Evolutionary conservation across 139 green algal species (phyloP).

Genomic region (Nannochloris sp.): DNA sequence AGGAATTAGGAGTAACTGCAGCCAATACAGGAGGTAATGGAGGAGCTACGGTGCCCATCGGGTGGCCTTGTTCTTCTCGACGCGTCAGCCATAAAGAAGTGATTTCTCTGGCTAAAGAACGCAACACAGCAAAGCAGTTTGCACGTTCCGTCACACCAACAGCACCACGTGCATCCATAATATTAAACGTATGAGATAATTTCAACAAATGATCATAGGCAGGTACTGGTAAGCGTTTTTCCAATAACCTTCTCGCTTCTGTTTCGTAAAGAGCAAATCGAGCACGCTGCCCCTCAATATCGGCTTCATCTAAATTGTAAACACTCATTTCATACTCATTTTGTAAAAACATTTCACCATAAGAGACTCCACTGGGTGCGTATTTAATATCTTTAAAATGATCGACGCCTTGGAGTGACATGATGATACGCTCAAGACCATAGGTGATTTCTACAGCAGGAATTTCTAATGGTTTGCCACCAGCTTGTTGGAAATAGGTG

Average conservation of each 20-base stretch:
- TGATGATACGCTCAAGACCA: slow-evolving; percentile 96
- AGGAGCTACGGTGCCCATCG: slow-evolving; percentile 60
- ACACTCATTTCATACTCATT: slow-evolving; percentile 92
- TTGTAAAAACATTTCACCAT: slow-evolving; percentile 97
- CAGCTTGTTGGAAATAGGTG: slow-evolving; percentile 97
- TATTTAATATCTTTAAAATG: slow-evolving; percentile 98
- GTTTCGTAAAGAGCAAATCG: slow-evolving; percentile 73
- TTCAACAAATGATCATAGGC: slow-evolving; percentile 98
- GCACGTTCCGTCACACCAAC: slow-evolving; percentile 92
- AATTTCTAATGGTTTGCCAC: slow-evolving; percentile 60
- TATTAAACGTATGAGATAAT: slow-evolving; percentile 94
- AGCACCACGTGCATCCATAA: slow-evolving; percentile 89
- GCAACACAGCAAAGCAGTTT: slow-evolving; percentile 89
- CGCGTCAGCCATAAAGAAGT: slow-evolving; percentile 76
- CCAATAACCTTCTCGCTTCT: slow-evolving; percentile 80
- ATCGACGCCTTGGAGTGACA: slow-evolving; percentile 86
- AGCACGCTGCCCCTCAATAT: slow-evolving; percentile 65
- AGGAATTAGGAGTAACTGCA: background rate
- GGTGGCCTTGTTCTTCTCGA: slow-evolving; percentile 84
- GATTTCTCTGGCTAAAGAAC: slow-evolving; percentile 61
- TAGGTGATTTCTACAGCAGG: slow-evolving; percentile 98
- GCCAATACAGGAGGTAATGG: background rate
- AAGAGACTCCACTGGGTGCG: slow-evolving; percentile 54
- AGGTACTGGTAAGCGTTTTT: slow-evolving; percentile 84
- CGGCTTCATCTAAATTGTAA: slow-evolving; percentile 85